Evolutionary conservation across 306 rosid species (phyloP), one percentile per base, ranked within the genome.

Genomic region (Malus fusca): DNA sequence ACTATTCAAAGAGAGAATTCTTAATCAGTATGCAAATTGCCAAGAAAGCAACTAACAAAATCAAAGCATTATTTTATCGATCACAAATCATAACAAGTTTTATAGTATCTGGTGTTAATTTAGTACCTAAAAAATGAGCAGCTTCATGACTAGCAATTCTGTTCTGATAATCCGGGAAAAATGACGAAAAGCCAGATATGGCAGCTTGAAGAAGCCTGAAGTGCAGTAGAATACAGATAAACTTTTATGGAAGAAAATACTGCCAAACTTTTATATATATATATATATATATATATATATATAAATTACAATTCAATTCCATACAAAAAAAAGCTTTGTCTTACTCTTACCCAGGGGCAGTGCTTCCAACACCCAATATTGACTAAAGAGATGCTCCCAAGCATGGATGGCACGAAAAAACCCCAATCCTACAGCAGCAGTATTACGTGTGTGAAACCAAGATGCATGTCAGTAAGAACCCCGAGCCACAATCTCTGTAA

Each of bases 201-300:
- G 93, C 97, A 60, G 92, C 97, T 90, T 90, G 98, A 81, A 95
- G 97, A 84, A 95, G 98, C 89, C 98, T 92, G 58, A 79, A 75
- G 35, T 79, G 64, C 82, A 83, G 79, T 48, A 48, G 53, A 37
- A 72, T 62, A 62, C 66, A 77, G 62, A 35, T 78, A 55, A 80
- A 26, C 77, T 78, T 30, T 59, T 66, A 66, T 71, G 77, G 71
- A 72, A 85, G 37, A 52, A 68, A 68, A 11, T 18, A 33, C 72
- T 75, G 37, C 40, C 19, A 58, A 21, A 75, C 52, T 67, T 21
- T 30, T 25, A 26, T 8, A 11, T 53, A n/a, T n/a, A n/a, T 26
- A 26, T 26, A n/a, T n/a, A n/a, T n/a, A n/a, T n/a, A n/a, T n/a
- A n/a, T 25, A 26, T 8, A 11, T 53, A n/a, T n/a, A n/a, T 26